Evolutionary conservation across 495 filamentous ascomycete genomes (phyloP).

Genomic region (Penicillium dipodomyicola): DNA sequence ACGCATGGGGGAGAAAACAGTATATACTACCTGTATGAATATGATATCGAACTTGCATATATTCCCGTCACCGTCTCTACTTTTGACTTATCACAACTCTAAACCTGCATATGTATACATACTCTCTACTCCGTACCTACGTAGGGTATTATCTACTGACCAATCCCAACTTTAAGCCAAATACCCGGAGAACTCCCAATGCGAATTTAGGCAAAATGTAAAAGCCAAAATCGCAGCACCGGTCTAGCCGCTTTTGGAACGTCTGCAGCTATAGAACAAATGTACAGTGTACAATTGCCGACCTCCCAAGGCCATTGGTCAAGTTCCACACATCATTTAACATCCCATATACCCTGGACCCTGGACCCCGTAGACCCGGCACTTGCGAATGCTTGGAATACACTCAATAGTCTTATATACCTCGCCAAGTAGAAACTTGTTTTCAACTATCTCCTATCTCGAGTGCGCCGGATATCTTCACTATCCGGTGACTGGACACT

Average conservation of each 20-base stretch:
- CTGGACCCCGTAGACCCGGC: background rate
- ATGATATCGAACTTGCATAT: background rate
- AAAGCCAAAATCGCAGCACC: background rate
- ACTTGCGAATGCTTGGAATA: background rate
- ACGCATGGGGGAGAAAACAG: conserved; percentile 4
- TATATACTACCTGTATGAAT: conserved; percentile 17
- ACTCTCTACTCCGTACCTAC: too few species aligned
- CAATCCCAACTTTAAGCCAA: background rate
- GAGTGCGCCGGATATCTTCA: too few species aligned
- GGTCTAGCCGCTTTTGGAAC: background rate
- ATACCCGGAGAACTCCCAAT: background rate
- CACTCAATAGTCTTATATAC: too few species aligned
- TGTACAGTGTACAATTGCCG: background rate
- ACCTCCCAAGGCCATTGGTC: too few species aligned
- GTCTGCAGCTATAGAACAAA: background rate
- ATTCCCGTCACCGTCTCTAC: background rate
- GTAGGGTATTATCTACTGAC: background rate
- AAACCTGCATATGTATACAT: background rate
- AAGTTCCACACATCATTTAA: background rate
- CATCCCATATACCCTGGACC: too few species aligned
- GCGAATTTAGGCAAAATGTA: conserved; percentile 12
- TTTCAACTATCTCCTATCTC: too few species aligned
- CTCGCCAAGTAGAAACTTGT: too few species aligned
- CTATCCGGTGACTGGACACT: too few species aligned
- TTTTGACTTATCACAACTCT: background rate